Evolutionary conservation across 2,329 filamentous ascomycete species (phyloP).

Genomic region (Microthyrium microscopicum): DNA sequence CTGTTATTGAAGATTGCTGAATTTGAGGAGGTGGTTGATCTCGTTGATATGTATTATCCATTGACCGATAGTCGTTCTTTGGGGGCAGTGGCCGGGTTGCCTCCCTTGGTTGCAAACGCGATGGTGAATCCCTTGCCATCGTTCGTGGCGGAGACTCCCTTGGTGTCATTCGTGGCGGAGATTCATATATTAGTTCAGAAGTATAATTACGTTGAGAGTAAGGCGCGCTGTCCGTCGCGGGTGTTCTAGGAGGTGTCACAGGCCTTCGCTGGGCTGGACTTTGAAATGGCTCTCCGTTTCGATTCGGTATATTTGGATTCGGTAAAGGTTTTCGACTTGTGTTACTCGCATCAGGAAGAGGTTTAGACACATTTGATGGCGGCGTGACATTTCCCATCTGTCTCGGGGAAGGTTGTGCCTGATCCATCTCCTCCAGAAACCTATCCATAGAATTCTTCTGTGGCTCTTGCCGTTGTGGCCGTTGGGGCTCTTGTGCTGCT

Average conservation of each 20-base stretch:
- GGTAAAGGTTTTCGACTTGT: slow-evolving; percentile 2
- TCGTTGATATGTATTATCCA: not conserved
- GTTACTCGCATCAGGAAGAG: too few species aligned
- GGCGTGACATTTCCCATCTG: too few species aligned
- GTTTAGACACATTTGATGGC: too few species aligned
- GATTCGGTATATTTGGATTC: not conserved
- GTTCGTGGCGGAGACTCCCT: not conserved
- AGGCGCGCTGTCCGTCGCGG: not conserved
- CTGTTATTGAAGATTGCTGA: too few species aligned
- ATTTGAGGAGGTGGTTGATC: not conserved
- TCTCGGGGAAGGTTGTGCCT: slow-evolving; percentile 14
- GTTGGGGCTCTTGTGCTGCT: slow-evolving; percentile 10
- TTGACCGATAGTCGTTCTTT: not conserved
- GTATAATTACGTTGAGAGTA: too few species aligned
- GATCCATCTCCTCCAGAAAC: slow-evolving; percentile 20
- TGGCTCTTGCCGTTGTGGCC: slow-evolving; percentile 11
- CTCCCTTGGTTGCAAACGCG: not conserved
- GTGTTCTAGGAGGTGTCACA: slow-evolving; percentile 1
- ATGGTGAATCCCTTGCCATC: not conserved
- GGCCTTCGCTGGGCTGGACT: not conserved
- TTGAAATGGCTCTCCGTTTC: not conserved
- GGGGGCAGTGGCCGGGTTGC: too few species aligned
- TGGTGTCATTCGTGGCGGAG: slow-evolving; percentile 10
- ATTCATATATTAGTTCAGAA: slow-evolving; percentile 20
- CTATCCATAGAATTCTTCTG: slow-evolving; percentile 17